Evolutionary conservation across 1,284 basidiomycete genomes (phyloP).

Genomic region (Ceratobasidium sp.): DNA sequence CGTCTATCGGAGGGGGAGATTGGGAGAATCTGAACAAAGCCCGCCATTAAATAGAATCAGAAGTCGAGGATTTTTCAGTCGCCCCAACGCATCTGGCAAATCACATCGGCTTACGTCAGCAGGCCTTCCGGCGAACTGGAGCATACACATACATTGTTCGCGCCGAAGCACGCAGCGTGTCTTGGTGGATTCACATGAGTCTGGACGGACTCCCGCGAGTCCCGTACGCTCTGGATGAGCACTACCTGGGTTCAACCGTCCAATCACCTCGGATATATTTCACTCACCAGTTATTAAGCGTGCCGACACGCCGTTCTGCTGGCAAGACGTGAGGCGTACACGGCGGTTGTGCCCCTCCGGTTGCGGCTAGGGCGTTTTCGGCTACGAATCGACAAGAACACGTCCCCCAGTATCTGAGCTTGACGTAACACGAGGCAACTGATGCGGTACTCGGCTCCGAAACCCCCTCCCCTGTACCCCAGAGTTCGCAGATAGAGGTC

Average conservation of each 20-base stretch:
- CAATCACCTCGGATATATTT: neutral
- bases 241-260: neutral
- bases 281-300: neutral
- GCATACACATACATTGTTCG: neutral
- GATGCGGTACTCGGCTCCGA: conserved; percentile 21
- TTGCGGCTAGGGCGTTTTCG: neutral
- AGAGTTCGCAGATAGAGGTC: neutral
- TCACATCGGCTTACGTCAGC: conserved; percentile 19
- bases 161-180: neutral
- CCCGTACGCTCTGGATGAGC: neutral
- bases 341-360: neutral
- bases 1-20: neutral
- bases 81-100: conserved; percentile 39
- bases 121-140: neutral
- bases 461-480: neutral
- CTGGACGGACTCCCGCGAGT: neutral
- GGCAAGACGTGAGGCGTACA: neutral
- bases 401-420: conserved; percentile 8
- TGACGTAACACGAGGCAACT: conserved; percentile 19
- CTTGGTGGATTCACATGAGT: neutral
- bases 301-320: neutral
- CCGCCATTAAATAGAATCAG: neutral
- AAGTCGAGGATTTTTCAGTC: conserved; percentile 22
- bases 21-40: neutral
- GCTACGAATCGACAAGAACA: neutral